phyloP scores from a whole-genome alignment of 805 yeast genomes.

The Cyberlindnera xylosilytica region DNA sequence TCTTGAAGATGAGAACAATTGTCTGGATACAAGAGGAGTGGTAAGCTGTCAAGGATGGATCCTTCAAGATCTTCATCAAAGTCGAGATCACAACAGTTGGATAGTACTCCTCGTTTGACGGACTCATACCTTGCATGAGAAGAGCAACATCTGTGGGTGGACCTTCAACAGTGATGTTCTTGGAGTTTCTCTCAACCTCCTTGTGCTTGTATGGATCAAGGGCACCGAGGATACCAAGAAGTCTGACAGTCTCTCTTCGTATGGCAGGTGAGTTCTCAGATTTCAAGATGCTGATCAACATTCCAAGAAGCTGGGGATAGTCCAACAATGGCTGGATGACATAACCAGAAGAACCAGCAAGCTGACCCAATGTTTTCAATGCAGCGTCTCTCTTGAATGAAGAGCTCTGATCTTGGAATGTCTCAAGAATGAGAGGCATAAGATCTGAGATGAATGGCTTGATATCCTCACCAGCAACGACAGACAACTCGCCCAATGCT shows the following conservation, averaged over 20 bases:
- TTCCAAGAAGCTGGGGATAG: constrained; percentile 84
- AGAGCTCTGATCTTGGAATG: constrained; percentile 92
- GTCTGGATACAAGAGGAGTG: constrained; percentile 95
- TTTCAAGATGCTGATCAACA: constrained; percentile 75
- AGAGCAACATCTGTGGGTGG: constrained; percentile 89
- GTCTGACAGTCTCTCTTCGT: constrained; percentile 82
- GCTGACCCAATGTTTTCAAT: constrained; percentile 78
- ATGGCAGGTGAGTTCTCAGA: constrained; percentile 73
- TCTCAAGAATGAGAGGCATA: constrained; percentile 85
- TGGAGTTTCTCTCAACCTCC: constrained; percentile 76
- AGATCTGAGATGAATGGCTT: constrained; percentile 65
- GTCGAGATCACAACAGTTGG: constrained; percentile 93
- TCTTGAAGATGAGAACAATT: constrained; percentile 84
- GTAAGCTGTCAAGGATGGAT: constrained; percentile 78
- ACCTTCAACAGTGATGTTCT: constrained; percentile 56
- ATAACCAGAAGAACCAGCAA: constrained; percentile 88
- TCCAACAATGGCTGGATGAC: constrained; percentile 91
- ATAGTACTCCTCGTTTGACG: constrained; percentile 87
- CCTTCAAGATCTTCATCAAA: constrained; percentile 78
- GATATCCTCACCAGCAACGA: constrained; percentile 86
- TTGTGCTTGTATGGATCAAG: constrained; percentile 94
- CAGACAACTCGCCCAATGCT: constrained; percentile 86
- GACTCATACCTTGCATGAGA: constrained; percentile 91
- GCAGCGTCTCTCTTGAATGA: constrained; percentile 87
- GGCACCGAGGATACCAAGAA: constrained; percentile 93